Evolutionary conservation across 75 land plant species (phyloP).

Genomic region (Cryptomeria japonica): DNA sequence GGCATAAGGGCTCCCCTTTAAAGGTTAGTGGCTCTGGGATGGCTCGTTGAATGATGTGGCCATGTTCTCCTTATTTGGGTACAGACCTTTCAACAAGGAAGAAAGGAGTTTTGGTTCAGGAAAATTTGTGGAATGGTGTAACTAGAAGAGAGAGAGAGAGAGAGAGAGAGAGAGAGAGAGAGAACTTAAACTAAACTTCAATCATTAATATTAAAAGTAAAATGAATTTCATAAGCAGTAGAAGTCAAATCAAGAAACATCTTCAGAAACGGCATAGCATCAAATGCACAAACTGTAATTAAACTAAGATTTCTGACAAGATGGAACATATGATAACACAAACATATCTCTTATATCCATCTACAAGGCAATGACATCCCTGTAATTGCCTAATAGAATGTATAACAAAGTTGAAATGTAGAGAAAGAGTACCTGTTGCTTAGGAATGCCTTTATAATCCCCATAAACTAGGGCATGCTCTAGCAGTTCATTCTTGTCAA

Average conservation of each 20-base stretch:
- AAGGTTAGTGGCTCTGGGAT: too few species aligned
- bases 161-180: too few species aligned
- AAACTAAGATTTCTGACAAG: conserved; percentile 8
- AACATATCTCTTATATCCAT: not conserved
- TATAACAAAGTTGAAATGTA: not conserved
- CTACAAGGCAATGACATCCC: not conserved
- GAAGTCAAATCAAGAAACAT: not conserved
- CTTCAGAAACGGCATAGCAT: not conserved
- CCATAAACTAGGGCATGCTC: conserved; percentile 99
- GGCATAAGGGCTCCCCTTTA: too few species aligned
- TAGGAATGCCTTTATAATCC: conserved; percentile 95
- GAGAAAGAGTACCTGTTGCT: conserved; percentile 55
- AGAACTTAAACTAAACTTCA: not conserved
- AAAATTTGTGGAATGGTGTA: too few species aligned
- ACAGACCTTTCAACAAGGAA: too few species aligned
- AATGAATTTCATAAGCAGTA: not conserved
- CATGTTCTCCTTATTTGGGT: too few species aligned
- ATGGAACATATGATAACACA: not conserved
- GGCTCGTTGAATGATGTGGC: too few species aligned
- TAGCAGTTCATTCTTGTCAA: conserved; percentile 76
- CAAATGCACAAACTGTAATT: not conserved
- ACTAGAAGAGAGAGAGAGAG: too few species aligned
- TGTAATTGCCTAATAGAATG: not conserved
- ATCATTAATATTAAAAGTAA: not conserved
- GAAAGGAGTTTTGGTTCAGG: too few species aligned